Evolutionary conservation across 805 yeast species (phyloP).

Genomic region (Metschnikowia peoriensis): DNA sequence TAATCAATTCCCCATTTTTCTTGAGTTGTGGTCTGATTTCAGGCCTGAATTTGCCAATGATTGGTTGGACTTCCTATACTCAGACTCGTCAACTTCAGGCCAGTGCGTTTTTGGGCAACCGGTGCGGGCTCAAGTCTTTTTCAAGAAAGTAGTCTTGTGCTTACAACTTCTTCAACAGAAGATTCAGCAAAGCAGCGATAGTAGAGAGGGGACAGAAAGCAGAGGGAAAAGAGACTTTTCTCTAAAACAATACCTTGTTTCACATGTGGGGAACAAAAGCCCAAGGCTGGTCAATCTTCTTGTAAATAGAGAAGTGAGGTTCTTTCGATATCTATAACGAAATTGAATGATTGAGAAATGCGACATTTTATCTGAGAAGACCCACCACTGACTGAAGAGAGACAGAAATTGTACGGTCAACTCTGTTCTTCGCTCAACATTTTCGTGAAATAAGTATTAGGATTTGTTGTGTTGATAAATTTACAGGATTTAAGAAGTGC

Average conservation of each 20-base stretch:
- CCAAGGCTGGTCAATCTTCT: constrained; percentile 62
- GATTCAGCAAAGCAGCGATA: constrained; percentile 79
- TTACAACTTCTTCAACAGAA: constrained; percentile 72
- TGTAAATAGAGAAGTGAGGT: too few relatives aligned
- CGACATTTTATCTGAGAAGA: constrained; percentile 76
- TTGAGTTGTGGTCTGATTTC: constrained; percentile 62
- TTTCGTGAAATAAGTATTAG: too few relatives aligned
- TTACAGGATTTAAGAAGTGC: too few relatives aligned
- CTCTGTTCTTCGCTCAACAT: too few relatives aligned
- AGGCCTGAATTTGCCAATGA: constrained; percentile 65
- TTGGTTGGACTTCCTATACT: constrained; percentile 77
- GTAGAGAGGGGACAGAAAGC: constrained; percentile 56
- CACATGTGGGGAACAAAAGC: constrained; percentile 50
- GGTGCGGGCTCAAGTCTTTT: constrained; percentile 52
- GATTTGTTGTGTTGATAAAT: too few relatives aligned
- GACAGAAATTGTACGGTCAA: constrained; percentile 17
- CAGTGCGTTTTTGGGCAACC: constrained; percentile 66
- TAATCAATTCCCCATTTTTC: constrained; percentile 45
- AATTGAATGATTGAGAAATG: constrained; percentile 66
- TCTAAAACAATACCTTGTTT: constrained; percentile 75
- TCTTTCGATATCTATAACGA: constrained; percentile 56
- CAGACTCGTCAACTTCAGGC: constrained; percentile 61
- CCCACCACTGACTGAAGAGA: constrained; percentile 74
- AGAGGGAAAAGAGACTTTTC: constrained; percentile 52
- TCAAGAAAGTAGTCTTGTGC: constrained; percentile 60